Evolutionary conservation across 441 rosid genomes (phyloP).

Genomic region (Biscutella auriculata): DNA sequence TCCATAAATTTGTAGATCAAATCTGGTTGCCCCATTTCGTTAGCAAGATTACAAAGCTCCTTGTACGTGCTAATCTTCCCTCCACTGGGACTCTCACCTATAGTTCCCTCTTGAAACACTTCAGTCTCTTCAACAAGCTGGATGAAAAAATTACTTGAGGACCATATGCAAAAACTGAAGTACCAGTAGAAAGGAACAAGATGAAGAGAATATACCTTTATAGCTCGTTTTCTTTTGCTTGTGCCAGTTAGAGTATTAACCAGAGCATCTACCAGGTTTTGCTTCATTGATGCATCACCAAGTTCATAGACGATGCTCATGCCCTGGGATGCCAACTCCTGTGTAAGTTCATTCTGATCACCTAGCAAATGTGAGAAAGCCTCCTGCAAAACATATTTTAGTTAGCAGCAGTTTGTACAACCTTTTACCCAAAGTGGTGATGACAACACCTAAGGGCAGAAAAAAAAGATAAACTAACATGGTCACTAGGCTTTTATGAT

Average conservation of each 20-base stretch:
- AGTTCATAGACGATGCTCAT: constrained; percentile 97
- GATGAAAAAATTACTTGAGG: constrained; percentile 19
- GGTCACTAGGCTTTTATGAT: not conserved
- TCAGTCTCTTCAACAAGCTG: constrained; percentile 90
- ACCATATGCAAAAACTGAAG: constrained; percentile 12
- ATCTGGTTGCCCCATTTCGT: constrained; percentile 99
- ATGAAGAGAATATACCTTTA: constrained; percentile 49
- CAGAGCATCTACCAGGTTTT: constrained; percentile 80
- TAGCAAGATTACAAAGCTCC: constrained; percentile 91
- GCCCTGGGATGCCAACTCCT: constrained; percentile 96
- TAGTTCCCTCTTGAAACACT: constrained; percentile 90
- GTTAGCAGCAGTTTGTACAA: constrained; percentile 16
- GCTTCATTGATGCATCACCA: constrained; percentile 87
- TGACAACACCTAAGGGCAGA: not conserved
- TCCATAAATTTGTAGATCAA: constrained; percentile 95
- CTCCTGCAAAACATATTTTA: constrained; percentile 46
- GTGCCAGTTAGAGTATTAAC: constrained; percentile 85
- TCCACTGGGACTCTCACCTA: constrained; percentile 79
- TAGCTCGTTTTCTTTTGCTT: constrained; percentile 91
- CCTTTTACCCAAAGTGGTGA: not conserved
- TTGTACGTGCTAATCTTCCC: constrained; percentile 94
- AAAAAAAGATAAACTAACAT: not conserved
- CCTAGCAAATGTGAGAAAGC: constrained; percentile 89
- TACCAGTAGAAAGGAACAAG: constrained; percentile 16
- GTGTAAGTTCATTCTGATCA: constrained; percentile 94